A percentile compares a stretch with the other conserved stretches of the same genome.
These are phyloP conservation scores for Citrullus mucosospermus DNA, from an alignment of 306 rosid genomes.

Conservation along the genomic window DNA sequence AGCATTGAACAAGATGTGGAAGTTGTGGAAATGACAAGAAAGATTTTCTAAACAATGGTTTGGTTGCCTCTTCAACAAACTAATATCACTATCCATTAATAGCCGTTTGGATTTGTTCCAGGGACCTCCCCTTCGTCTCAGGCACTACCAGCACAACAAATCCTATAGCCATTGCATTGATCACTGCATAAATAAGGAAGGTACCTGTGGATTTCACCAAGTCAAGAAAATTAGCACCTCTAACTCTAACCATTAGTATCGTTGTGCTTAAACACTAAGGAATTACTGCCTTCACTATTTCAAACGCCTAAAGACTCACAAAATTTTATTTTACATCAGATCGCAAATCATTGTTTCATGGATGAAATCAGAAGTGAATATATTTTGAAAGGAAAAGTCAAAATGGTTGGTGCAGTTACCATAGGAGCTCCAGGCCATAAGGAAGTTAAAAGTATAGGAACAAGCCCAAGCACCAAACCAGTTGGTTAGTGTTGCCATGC, in stretches of 20 bases:
- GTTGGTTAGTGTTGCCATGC: slow-evolving; percentile 72
- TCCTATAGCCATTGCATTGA: slow-evolving; percentile 53
- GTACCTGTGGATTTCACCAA: slow-evolving; percentile 43
- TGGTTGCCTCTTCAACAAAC: neutral
- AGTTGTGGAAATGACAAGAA: neutral
- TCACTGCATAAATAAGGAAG: slow-evolving; percentile 55
- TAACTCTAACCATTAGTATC: neutral
- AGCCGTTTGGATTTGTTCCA: slow-evolving; percentile 79
- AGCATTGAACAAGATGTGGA: neutral
- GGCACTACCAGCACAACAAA: slow-evolving; percentile 57
- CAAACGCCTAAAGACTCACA: neutral
- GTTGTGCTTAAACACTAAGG: neutral
- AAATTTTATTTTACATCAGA: neutral
- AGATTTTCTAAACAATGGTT: neutral
- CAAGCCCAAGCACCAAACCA: slow-evolving; percentile 92
- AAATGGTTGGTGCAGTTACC: slow-evolving; percentile 21
- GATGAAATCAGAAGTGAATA: neutral
- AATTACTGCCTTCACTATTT: neutral
- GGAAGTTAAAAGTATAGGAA: slow-evolving; percentile 83
- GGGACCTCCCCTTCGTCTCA: slow-evolving; percentile 82
- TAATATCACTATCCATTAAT: slow-evolving; percentile 32
- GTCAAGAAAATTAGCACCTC: neutral
- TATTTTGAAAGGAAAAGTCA: neutral
- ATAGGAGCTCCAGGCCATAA: slow-evolving; percentile 76
- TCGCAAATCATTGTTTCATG: neutral